Evolutionary conservation across 768 basidiomycete genomes (phyloP).

Genomic region (Boletus barrowsii): DNA sequence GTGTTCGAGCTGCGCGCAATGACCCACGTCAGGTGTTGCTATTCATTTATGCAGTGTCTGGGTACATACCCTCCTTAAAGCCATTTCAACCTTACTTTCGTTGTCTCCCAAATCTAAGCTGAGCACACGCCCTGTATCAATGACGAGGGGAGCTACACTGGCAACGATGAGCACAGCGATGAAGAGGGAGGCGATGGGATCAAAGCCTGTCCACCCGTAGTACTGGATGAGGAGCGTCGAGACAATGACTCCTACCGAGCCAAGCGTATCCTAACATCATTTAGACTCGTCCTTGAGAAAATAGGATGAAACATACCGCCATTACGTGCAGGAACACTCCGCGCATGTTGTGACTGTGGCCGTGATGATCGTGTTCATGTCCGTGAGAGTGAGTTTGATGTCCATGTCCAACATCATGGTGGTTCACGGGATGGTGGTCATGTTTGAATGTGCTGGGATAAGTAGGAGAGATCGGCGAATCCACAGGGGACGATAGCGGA

Average conservation of each 20-base stretch:
- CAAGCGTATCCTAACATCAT: slow-evolving; percentile 75
- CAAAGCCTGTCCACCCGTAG: slow-evolving; percentile 98
- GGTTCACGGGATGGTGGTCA: slow-evolving; percentile 40
- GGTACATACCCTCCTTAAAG: slow-evolving; percentile 58
- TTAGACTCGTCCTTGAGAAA: slow-evolving; percentile 4
- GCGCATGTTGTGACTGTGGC: slow-evolving; percentile 98
- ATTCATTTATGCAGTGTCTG: not conserved
- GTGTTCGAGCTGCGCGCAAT: slow-evolving; percentile 50
- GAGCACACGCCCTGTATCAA: slow-evolving; percentile 88
- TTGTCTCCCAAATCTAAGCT: slow-evolving; percentile 79
- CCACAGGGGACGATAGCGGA: slow-evolving; percentile 25
- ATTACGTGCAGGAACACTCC: slow-evolving; percentile 98
- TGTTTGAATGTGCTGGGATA: slow-evolving; percentile 52
- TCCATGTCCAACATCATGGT: slow-evolving; percentile 27
- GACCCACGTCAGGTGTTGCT: not conserved
- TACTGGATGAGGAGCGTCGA: slow-evolving; percentile 93
- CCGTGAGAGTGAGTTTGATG: slow-evolving; percentile 52
- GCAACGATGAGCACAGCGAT: slow-evolving; percentile 94
- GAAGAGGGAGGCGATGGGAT: slow-evolving; percentile 95
- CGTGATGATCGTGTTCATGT: slow-evolving; percentile 61
- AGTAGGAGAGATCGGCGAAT: slow-evolving; percentile 63
- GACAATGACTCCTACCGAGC: slow-evolving; percentile 96
- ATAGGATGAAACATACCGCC: slow-evolving; percentile 55
- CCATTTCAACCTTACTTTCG: slow-evolving; percentile 50
- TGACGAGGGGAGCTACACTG: slow-evolving; percentile 91